phyloP scores from a whole-genome alignment of 129 eudicot species.

The Dittrichia graveolens region DNA sequence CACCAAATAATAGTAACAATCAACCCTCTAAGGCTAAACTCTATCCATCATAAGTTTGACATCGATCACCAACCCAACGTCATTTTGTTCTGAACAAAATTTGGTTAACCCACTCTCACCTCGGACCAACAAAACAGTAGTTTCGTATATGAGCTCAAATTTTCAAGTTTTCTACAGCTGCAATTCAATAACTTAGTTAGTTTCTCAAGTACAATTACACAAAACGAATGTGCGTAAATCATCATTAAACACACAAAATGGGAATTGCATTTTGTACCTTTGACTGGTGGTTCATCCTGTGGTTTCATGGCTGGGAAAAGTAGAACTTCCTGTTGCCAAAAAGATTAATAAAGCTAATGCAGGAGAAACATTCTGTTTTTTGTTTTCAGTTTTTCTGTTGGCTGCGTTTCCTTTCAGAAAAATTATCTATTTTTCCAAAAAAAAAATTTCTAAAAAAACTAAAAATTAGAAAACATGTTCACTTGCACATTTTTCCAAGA shows the following conservation, averaged over 20 bases:
- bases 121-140: background rate
- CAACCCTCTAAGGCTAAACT: background rate
- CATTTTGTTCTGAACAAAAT: background rate
- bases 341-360: too few relatives aligned
- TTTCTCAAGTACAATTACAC: background rate
- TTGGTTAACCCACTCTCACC: background rate
- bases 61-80: background rate
- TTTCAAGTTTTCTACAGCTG: slow-evolving; percentile 37
- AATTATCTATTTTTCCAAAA: too few relatives aligned
- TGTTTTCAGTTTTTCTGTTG: too few relatives aligned
- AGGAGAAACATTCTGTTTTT: too few relatives aligned
- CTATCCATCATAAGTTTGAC: slow-evolving; percentile 3
- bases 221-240: background rate
- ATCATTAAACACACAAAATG: background rate
- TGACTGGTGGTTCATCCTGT: slow-evolving; percentile 69
- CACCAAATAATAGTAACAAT: background rate
- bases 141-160: slow-evolving; percentile 8
- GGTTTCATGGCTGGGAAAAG: slow-evolving; percentile 97
- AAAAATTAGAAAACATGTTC: too few relatives aligned
- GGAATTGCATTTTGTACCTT: slow-evolving; percentile 32
- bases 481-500: too few relatives aligned
- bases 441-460: too few relatives aligned
- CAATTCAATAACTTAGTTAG: slow-evolving; percentile 4
- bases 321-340: slow-evolving; percentile 69
- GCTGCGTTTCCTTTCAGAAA: too few relatives aligned